Evolutionary conservation across 352 stramenopile genomes (phyloP).

Genomic region (Phytophthora pini): DNA sequence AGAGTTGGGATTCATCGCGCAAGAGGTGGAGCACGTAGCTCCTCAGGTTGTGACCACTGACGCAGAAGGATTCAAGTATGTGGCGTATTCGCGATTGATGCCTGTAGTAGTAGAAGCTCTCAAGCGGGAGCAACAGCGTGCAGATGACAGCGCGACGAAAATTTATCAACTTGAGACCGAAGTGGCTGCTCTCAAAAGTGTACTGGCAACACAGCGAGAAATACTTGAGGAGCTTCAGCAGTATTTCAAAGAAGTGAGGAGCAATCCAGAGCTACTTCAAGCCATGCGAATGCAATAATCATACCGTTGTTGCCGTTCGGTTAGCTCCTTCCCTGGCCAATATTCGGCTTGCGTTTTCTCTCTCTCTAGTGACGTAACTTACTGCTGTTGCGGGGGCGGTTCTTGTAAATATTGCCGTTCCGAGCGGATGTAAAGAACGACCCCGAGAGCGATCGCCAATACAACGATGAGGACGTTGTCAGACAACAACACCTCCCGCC

Average conservation of each 20-base stretch:
- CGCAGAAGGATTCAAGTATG: constrained; percentile 82
- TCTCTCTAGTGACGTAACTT: constrained; percentile 28
- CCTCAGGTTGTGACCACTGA: constrained; percentile 83
- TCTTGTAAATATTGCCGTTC: constrained; percentile 67
- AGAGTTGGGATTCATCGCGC: constrained; percentile 90
- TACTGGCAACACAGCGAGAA: constrained; percentile 24
- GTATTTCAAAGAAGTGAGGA: constrained; percentile 1
- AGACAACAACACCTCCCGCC: constrained; percentile 55
- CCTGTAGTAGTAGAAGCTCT: constrained; percentile 85
- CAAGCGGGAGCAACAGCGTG: constrained; percentile 50
- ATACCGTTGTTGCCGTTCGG: constrained; percentile 31
- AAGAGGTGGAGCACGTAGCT: constrained; percentile 84
- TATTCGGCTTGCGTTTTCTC: constrained; percentile 9
- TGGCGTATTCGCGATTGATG: constrained; percentile 85
- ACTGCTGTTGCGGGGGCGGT: constrained; percentile 32
- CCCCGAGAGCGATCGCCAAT: constrained; percentile 62
- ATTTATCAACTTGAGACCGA: constrained; percentile 26
- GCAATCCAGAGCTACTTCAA: constrained; percentile 5
- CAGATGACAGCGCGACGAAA: constrained; percentile 19
- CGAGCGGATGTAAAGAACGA: constrained; percentile 82
- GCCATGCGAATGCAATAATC: constrained; percentile 39
- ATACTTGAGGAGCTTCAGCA: constrained; percentile 18
- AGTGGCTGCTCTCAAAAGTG: constrained; percentile 19
- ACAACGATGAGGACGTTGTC: constrained; percentile 75
- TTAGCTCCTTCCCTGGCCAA: constrained; percentile 6